phyloP scores from a whole-genome alignment of 106 monocot species.

The Dactylorhiza incarnata region DNA sequence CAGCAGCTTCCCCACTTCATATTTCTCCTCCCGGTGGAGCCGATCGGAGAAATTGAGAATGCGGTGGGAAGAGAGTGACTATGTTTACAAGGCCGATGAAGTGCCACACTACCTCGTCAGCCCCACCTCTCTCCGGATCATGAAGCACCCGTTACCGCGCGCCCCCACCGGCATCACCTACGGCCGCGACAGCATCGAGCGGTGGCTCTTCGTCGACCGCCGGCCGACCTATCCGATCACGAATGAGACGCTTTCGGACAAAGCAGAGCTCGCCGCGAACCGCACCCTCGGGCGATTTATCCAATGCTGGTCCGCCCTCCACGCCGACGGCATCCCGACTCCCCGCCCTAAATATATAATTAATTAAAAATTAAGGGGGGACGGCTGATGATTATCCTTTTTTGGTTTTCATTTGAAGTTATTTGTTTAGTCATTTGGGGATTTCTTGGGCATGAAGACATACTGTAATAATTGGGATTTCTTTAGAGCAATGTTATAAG shows the following conservation, averaged over 20 bases:
- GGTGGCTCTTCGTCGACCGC: conserved; percentile 59
- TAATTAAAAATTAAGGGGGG: no score
- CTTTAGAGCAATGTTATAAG: no score
- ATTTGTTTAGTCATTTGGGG: no score
- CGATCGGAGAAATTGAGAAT: no score
- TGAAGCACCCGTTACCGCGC: conserved; percentile 69
- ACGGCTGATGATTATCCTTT: no score
- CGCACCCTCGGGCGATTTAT: conserved; percentile 66
- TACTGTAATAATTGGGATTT: no score
- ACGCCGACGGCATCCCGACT: conserved; percentile 45
- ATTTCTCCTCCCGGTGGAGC: no score
- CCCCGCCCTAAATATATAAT: conserved; percentile 15
- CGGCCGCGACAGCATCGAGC: conserved; percentile 67
- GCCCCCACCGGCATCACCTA: conserved; percentile 78
- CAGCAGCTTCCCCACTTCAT: no score
- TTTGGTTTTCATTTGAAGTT: no score
- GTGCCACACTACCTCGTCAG: conserved; percentile 39
- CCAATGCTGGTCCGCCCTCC: conserved; percentile 11
- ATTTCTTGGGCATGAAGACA: no score
- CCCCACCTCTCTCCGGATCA: conserved; percentile 79
- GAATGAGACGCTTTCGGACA: conserved; percentile 39
- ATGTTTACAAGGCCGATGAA: no score
- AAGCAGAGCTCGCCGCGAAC: conserved; percentile 62
- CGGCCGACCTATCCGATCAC: conserved; percentile 70
- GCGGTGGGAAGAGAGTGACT: no score